Conservation (phyloP, 1,284 basidiomycete genomes). For the Wallemia hederae region DNA sequence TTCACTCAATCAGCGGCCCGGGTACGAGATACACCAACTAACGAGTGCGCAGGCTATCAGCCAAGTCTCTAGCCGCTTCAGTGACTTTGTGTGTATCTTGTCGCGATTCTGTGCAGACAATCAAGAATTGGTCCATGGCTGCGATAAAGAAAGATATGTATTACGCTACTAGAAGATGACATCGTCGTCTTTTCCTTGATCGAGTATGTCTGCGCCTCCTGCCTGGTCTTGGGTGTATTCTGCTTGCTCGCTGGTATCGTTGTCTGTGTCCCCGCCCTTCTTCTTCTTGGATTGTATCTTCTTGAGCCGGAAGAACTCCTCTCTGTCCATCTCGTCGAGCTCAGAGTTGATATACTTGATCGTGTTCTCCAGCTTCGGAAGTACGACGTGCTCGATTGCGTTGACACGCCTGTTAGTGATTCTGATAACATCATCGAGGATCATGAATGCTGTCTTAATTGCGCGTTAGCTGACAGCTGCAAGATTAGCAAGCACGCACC, state of each 20-base stretch:
- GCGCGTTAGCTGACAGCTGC: neutral
- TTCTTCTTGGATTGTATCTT: slow-evolving; percentile 97
- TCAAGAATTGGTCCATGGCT: neutral
- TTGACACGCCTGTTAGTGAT: slow-evolving; percentile 96
- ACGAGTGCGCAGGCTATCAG: neutral
- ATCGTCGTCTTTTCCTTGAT: slow-evolving; percentile 52
- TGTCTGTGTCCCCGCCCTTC: slow-evolving; percentile 32
- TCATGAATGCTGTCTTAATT: slow-evolving; percentile 76
- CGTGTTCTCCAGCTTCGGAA: slow-evolving; percentile 84
- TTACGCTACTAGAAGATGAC: slow-evolving; percentile 44
- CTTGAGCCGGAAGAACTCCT: slow-evolving; percentile 88
- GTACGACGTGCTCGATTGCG: slow-evolving; percentile 92
- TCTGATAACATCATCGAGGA: slow-evolving; percentile 93
- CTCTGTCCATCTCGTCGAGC: slow-evolving; percentile 86
- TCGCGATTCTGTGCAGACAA: neutral
- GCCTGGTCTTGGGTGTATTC: slow-evolving; percentile 16
- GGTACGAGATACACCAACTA: neutral
- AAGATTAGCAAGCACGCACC: slow-evolving; percentile 10
- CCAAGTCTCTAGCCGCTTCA: neutral
- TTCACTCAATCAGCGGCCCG: neutral
- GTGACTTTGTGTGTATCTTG: neutral
- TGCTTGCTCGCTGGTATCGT: slow-evolving; percentile 15
- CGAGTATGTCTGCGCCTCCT: slow-evolving; percentile 31
- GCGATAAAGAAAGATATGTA: neutral
- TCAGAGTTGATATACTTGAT: slow-evolving; percentile 89